Evolutionary conservation across 2,329 filamentous ascomycete species (phyloP).

Genomic region (Colletotrichum agaves): DNA sequence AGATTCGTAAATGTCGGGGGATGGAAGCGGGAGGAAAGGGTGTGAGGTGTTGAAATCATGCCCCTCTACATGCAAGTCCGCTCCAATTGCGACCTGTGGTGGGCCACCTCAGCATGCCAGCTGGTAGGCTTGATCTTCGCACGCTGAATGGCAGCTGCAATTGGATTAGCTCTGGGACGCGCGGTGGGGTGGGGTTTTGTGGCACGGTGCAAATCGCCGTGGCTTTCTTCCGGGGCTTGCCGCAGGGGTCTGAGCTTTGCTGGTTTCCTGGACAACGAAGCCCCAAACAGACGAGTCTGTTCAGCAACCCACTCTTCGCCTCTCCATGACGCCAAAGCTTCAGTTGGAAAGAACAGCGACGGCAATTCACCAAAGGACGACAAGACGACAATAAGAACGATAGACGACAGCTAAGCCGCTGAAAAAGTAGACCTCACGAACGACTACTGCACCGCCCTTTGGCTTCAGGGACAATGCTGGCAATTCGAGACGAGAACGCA

Average conservation of each 20-base stretch:
- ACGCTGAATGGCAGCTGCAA: conserved; percentile 34
- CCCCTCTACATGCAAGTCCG: conserved; percentile 53
- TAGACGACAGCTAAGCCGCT: neutral
- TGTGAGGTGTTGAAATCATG: conserved; percentile 47
- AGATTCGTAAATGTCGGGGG: conserved; percentile 37
- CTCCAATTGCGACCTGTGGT: conserved; percentile 34
- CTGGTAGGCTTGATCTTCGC: conserved; percentile 27
- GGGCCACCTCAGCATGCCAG: conserved; percentile 33
- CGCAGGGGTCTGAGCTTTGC: conserved; percentile 33
- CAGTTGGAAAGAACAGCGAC: conserved; percentile 1
- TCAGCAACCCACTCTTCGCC: conserved; percentile 6
- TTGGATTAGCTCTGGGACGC: conserved; percentile 32
- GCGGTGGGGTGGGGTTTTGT: conserved; percentile 31
- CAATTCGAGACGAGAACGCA: conserved; percentile 38
- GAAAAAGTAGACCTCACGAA: neutral
- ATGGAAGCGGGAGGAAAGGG: conserved; percentile 46
- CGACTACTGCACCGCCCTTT: neutral
- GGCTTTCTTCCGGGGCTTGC: conserved; percentile 18
- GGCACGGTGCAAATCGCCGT: conserved; percentile 24
- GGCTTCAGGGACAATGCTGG: conserved; percentile 31
- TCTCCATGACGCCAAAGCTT: conserved; percentile 13
- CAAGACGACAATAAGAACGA: neutral
- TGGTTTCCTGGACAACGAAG: conserved; percentile 31
- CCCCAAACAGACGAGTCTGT: conserved; percentile 29
- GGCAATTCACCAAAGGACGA: neutral